A percentile compares a stretch with the other conserved stretches of the same genome.
These are phyloP conservation scores for Alternaria arbusti DNA, from an alignment of 2,329 filamentous ascomycete species.

Conservation along the genomic window DNA sequence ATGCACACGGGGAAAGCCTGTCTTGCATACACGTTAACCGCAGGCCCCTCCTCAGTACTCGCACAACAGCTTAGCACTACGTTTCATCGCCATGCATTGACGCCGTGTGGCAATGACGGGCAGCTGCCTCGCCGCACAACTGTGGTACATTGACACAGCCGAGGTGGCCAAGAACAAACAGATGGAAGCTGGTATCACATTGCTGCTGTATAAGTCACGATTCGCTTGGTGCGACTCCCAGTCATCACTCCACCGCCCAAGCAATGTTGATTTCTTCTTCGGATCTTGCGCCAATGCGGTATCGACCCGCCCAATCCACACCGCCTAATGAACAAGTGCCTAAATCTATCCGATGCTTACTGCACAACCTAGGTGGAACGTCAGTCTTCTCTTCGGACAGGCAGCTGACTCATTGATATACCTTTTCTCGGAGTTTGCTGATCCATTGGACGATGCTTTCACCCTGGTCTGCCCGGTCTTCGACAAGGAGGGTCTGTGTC, in stretches of 20 bases:
- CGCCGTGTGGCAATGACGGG: slow-evolving; percentile 18
- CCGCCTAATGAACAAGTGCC: slow-evolving; percentile 8
- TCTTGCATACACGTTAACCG: neutral
- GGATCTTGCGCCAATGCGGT: neutral
- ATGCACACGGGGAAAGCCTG: neutral
- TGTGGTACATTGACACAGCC: neutral
- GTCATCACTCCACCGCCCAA: neutral
- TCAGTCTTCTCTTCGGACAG: slow-evolving; percentile 21
- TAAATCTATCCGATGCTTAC: slow-evolving; percentile 25
- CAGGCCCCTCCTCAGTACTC: neutral
- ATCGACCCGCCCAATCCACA: neutral
- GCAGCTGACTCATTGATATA: slow-evolving; percentile 53
- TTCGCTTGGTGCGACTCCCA: neutral
- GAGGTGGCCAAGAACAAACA: neutral
- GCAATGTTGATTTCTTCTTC: slow-evolving; percentile 1
- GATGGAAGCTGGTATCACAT: slow-evolving; percentile 10
- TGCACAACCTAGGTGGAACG: slow-evolving; percentile 43
- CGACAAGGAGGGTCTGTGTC: slow-evolving; percentile 94
- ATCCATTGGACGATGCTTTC: slow-evolving; percentile 94
- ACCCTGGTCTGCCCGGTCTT: slow-evolving; percentile 92
- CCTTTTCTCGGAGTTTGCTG: slow-evolving; percentile 92
- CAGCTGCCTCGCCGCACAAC: slow-evolving; percentile 6
- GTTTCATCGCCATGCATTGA: slow-evolving; percentile 7
- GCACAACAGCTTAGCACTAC: slow-evolving; percentile 5
- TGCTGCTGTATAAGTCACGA: slow-evolving; percentile 6